Conservation (phyloP, 2,329 filamentous ascomycete species). For the Paecilomyces fulvus region DNA sequence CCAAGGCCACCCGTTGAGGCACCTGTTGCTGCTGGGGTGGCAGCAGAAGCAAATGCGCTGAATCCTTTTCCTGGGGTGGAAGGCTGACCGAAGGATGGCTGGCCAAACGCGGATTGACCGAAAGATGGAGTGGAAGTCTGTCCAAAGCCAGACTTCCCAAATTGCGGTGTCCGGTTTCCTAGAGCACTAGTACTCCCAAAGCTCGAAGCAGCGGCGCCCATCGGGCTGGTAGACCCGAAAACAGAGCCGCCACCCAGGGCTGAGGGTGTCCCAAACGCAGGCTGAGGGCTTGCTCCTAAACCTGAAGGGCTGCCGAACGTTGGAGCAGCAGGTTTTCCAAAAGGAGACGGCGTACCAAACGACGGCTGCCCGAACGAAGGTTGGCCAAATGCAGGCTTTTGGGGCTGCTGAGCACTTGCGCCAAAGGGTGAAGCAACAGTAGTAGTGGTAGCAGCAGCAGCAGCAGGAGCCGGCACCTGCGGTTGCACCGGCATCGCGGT, state of each 20-base stretch:
- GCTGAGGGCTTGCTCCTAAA: conserved; percentile 15
- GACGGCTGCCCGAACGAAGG: conserved; percentile 12
- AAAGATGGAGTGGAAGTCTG: conserved; percentile 14
- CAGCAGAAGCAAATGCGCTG: conserved; percentile 5
- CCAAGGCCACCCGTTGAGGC: conserved; percentile 9
- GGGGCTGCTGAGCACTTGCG: conserved; percentile 4
- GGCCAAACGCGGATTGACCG: conserved; percentile 17
- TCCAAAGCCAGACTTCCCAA: conserved; percentile 27
- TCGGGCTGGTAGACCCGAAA: conserved; percentile 27
- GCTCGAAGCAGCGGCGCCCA: conserved; percentile 11
- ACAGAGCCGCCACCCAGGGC: conserved; percentile 17
- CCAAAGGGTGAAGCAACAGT: conserved; percentile 11
- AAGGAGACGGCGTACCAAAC: conserved; percentile 20
- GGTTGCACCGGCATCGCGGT: conserved; percentile 16
- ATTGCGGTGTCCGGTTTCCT: conserved; percentile 19
- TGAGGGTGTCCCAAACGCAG: conserved; percentile 21
- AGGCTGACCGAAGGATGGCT: too few species aligned
- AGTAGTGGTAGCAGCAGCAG: conserved; percentile 9
- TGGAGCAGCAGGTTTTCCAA: conserved; percentile 18
- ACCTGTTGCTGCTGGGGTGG: conserved; percentile 1
- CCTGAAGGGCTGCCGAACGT: conserved; percentile 21
- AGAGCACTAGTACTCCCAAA: conserved; percentile 30
- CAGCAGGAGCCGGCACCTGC: conserved; percentile 11
- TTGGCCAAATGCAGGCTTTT: conserved; percentile 21
- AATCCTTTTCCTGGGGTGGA: conserved; percentile 7